These are phyloP conservation scores for Epichloe gansuensis DNA, from an alignment of 2,329 filamentous ascomycete species.

Conservation along the genomic window DNA sequence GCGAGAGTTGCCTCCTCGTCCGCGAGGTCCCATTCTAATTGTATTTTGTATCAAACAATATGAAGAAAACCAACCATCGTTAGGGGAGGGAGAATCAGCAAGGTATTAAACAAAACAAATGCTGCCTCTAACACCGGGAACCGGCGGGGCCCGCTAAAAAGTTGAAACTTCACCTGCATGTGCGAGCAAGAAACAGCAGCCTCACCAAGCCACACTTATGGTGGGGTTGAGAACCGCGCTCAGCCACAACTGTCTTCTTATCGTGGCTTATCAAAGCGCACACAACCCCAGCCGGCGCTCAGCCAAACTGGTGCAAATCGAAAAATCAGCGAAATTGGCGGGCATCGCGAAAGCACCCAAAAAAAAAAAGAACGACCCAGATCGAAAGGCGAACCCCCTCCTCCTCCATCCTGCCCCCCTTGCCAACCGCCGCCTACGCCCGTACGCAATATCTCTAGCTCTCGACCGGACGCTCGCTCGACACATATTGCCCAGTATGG, in stretches of 20 bases:
- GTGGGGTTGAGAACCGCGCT: slow-evolving; percentile 14
- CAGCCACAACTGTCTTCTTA: slow-evolving; percentile 23
- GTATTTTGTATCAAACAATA: background rate
- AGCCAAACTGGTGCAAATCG: slow-evolving; percentile 28
- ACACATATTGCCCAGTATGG: slow-evolving; percentile 51
- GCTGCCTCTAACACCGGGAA: background rate
- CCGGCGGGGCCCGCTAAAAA: slow-evolving; percentile 7
- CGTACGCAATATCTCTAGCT: slow-evolving; percentile 1
- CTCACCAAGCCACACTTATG: slow-evolving; percentile 20
- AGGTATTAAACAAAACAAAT: too few species aligned
- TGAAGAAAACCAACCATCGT: background rate
- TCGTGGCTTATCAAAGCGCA: slow-evolving; percentile 39
- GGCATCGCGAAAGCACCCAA: slow-evolving; percentile 17
- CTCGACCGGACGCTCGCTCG: slow-evolving; percentile 7
- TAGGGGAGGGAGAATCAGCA: background rate
- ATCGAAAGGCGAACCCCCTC: background rate
- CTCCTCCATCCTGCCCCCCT: slow-evolving; percentile 8
- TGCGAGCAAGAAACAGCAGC: slow-evolving; percentile 5
- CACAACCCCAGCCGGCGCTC: slow-evolving; percentile 34
- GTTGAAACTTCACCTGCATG: slow-evolving; percentile 9
- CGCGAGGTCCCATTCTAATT: slow-evolving; percentile 22
- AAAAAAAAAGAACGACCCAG: background rate
- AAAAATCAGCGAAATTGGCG: slow-evolving; percentile 30
- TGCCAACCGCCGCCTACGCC: slow-evolving; percentile 9
- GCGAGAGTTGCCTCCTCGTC: slow-evolving; percentile 21